Base-by-base conservation (phyloP, 331 rosid species). In the Malus hybrid region DNA sequence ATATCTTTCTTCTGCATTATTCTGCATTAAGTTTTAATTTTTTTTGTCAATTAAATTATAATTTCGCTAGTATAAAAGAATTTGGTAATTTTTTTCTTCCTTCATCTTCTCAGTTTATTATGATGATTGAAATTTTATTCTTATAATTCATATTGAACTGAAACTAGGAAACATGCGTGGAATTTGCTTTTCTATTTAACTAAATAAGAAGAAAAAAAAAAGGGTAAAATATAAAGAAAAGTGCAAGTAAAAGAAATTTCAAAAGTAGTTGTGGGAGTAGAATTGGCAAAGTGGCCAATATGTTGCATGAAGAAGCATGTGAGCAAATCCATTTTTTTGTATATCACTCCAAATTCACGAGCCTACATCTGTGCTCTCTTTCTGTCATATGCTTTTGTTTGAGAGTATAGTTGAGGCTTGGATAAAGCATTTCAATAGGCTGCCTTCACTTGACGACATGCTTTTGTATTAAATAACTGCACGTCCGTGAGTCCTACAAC, bases 401-500 rank as follows among this genome's bases (percentile, higher is more conserved):
- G 16, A 2, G 15, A 69, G 60, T 42, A 14, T 22, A 7, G 28
- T 28, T 19, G 31, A 15, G 7, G 3, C n/a, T 29, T 12, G 50
- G 61, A 32, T 3, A 54, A 71, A 55, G 48, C 70, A 62, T 42
- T 60, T 28, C 48, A 71, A 54, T 11, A 15, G 36, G 29, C 20
- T 9, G 13, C 15, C 65, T 74, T 28, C 34, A 60, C 75, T 65
- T 72, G 74, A 48, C 81, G 71, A 81, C 71, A 61, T 66, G 56
- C 34, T 48, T 39, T 34, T 72, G 76, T 67, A 72, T 67, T 72
- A 29, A 24, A n/a, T 56, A 27, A 52, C 31, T 72, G 79, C 48
- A 65, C 74, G 77, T 82, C 79, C 85, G 85, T 82, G 82, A 77
- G 42, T 36, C 72, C 34, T 72, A 73, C 66, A 10, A 11, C 1